Evolutionary conservation across 371 early-diverging fungal species (phyloP).

Genomic region (Mucor racemosus): DNA sequence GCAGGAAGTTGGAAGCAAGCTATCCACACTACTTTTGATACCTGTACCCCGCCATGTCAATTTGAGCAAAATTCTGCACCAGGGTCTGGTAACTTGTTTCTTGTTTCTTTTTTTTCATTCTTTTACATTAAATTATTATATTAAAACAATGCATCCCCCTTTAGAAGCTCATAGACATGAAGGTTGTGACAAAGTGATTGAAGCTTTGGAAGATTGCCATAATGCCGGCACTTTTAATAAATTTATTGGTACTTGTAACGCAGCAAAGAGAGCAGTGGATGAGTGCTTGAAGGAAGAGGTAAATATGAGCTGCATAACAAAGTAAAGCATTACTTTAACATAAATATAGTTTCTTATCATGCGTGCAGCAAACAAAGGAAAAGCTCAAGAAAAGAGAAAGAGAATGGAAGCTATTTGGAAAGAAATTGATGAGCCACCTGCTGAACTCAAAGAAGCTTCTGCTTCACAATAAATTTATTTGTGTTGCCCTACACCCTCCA

Average conservation of each 20-base stretch:
- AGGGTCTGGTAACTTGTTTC: background rate
- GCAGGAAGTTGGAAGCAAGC: background rate
- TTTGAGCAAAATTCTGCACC: background rate
- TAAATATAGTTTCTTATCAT: conserved; percentile 37
- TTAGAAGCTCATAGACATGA: conserved; percentile 50
- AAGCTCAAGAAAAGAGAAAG: conserved; percentile 42
- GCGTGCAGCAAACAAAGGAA: conserved; percentile 45
- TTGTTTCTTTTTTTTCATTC: background rate
- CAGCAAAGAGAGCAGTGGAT: conserved; percentile 43
- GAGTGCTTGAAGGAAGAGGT: conserved; percentile 52
- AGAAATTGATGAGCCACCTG: conserved; percentile 54
- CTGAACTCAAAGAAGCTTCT: conserved; percentile 11
- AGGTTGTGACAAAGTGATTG: conserved; percentile 49
- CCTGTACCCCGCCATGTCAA: background rate
- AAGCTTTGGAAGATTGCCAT: conserved; percentile 52
- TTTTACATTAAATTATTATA: background rate
- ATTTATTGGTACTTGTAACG: conserved; percentile 50
- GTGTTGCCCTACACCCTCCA: background rate
- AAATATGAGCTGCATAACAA: conserved; percentile 8
- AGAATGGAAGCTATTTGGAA: conserved; percentile 51
- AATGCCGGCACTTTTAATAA: conserved; percentile 49
- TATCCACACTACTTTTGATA: background rate
- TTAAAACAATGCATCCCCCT: conserved; percentile 49
- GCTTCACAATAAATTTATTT: background rate
- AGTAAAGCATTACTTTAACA: background rate